Base-by-base conservation (phyloP, 2,329 filamentous ascomycete genomes). In the Clarireedia sp. region DNA sequence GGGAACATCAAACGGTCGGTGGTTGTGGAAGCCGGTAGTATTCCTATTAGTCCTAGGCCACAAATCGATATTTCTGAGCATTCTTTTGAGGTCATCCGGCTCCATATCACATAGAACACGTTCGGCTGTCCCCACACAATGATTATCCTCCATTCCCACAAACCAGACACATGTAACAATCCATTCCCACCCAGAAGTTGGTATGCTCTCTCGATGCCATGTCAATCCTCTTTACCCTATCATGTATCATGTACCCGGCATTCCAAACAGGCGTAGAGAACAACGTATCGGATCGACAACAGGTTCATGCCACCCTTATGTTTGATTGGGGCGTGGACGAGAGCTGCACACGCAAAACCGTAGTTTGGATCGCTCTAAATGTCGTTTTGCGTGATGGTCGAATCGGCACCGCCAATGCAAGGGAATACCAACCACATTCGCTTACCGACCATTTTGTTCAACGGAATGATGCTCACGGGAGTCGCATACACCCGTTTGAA, bases 21-120 rank as follows among this genome's bases (percentile, higher is more conserved):
- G 38, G 51, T 51, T 41, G 23, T 36, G 29, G 46, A 45, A 45
- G 9, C 47, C 45, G 26, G 38, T 38, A 50, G 46, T 47, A 45
- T 44, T 44, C 53, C 33, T 29, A 50, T 55, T 49, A 55, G 53
- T 45, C 48, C 53, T 51, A 51, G 48, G 48, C 26, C 33, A 55
- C 46, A 33, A 50, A 41, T 48, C 45, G 45, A 51, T 49, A 49
- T 55, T 49, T 55, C 53, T 37, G 46, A 43, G 29, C 48, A 51
- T 55, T 55, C 53, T 50, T 43, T 43, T 50, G 29, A 50, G 29
- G 44, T 36, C 40, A 44, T 17, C 47, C 29, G 24, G 24, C 29
- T 23, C 53, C 46, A 38, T 54, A 19, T 37, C 33, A 19, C 23
- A 48, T 48, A 47, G n/a, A 47, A 29, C 50, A 44, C 51, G 36